Conservation (phyloP, 108 stramenopile genomes). For the Nitzschia sp. region DNA sequence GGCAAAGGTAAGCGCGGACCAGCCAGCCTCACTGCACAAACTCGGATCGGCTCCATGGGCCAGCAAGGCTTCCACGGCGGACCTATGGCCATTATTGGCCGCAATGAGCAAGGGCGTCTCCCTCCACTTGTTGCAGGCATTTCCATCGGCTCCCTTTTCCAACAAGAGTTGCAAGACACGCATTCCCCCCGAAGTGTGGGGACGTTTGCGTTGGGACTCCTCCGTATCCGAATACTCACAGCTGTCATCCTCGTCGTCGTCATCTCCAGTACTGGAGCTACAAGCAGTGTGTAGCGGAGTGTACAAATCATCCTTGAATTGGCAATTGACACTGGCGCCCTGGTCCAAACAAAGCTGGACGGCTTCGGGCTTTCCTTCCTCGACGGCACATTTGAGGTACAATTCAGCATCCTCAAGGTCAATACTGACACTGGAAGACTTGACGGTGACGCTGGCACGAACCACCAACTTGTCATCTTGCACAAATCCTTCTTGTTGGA, state of each 20-base stretch:
- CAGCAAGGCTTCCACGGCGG: constrained; percentile 79
- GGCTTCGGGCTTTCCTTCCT: constrained; percentile 85
- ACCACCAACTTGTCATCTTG: constrained; percentile 64
- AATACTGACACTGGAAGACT: constrained; percentile 68
- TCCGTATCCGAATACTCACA: constrained; percentile 26
- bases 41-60: constrained; percentile 78
- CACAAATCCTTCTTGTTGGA: constrained; percentile 84
- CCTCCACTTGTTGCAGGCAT: constrained; percentile 90
- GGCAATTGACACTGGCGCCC: constrained; percentile 85
- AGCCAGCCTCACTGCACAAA: constrained; percentile 84
- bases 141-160: constrained; percentile 81
- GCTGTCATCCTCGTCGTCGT: constrained; percentile 28
- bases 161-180: constrained; percentile 77
- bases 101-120: constrained; percentile 87
- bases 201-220: constrained; percentile 1
- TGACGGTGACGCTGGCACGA: constrained; percentile 81
- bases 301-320: constrained; percentile 92
- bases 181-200: constrained; percentile 50
- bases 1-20: constrained; percentile 89
- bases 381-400: constrained; percentile 87
- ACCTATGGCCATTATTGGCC: constrained; percentile 85
- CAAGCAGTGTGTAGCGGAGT: constrained; percentile 88
- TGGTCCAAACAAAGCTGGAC: constrained; percentile 74
- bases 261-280: constrained; percentile 52
- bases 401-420: constrained; percentile 86